Percentiles rank a stretch among this genome's conserved stretches.
Conservation (phyloP, 257 asterid genomes). For the Solanum bulbocastanum region DNA sequence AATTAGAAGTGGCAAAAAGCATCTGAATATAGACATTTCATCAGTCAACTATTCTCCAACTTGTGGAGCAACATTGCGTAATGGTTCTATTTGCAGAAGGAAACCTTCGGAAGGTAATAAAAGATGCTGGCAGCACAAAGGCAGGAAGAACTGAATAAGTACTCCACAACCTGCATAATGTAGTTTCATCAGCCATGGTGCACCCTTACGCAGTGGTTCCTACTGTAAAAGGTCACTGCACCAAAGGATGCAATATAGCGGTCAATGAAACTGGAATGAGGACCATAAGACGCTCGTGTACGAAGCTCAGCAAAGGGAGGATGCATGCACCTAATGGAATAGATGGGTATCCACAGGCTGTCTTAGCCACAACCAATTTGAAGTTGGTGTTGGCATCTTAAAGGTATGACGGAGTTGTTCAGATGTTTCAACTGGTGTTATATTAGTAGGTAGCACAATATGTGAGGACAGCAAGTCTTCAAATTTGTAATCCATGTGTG, state of each 20-base stretch:
- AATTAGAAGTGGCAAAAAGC: not conserved
- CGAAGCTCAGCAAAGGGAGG: not conserved
- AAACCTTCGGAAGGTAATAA: constrained; percentile 9
- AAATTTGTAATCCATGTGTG: not conserved
- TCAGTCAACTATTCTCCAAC: not conserved
- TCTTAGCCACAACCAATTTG: not conserved
- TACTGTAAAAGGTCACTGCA: not conserved
- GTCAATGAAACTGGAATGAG: not conserved
- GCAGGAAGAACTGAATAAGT: constrained; percentile 1
- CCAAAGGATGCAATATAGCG: not conserved
- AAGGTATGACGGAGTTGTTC: not conserved
- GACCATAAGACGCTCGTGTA: not conserved
- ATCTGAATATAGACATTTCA: not conserved
- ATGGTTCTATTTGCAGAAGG: constrained; percentile 20
- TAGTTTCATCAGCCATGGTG: not conserved
- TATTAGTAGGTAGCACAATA: not conserved
- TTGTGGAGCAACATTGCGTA: constrained; percentile 6
- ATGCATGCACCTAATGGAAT: not conserved
- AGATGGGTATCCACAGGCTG: not conserved
- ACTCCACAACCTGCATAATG: not conserved
- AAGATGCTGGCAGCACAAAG: constrained; percentile 24
- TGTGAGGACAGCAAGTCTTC: not conserved
- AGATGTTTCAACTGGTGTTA: not conserved
- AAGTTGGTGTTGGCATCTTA: not conserved
- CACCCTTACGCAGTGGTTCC: not conserved